Conservation (phyloP, 225 moss, liverwort and hornwort species). For the Antitrichia curtipendula region DNA sequence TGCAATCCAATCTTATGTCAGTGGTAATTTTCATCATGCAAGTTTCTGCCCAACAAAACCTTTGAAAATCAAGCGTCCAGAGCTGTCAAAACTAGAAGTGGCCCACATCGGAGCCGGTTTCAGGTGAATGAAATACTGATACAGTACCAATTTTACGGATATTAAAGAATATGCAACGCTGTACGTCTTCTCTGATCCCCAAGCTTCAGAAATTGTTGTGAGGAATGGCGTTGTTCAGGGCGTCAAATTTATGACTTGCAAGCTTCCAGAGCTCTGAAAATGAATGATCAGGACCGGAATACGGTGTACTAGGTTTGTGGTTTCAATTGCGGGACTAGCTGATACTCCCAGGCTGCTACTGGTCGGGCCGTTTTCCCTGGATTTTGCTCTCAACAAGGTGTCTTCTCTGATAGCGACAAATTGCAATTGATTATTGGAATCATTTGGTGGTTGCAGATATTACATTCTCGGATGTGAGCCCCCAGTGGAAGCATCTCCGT, state of each 20-base stretch:
- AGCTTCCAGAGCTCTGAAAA: background rate
- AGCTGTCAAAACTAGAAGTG: background rate
- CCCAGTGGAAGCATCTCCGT: background rate
- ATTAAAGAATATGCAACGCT: background rate
- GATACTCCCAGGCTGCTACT: background rate
- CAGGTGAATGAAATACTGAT: background rate
- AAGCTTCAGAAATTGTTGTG: background rate
- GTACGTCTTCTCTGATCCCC: background rate
- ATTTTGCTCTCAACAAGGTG: background rate
- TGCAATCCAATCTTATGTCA: background rate
- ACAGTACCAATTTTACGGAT: background rate
- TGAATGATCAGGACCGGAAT: too few species aligned
- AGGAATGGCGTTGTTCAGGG: background rate
- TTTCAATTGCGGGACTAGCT: too few species aligned
- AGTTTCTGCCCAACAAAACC: too few species aligned
- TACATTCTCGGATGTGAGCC: slow-evolving; percentile 1
- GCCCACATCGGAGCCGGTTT: too few species aligned
- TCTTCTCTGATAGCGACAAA: background rate
- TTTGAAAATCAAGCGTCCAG: background rate
- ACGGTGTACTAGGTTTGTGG: too few species aligned
- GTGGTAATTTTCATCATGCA: background rate
- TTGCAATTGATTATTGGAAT: background rate
- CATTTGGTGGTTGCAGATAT: background rate
- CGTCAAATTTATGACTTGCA: too few species aligned
- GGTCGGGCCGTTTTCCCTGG: background rate